Conservation (phyloP, 106 monocot species). For the Dioscorea alata region DNA sequence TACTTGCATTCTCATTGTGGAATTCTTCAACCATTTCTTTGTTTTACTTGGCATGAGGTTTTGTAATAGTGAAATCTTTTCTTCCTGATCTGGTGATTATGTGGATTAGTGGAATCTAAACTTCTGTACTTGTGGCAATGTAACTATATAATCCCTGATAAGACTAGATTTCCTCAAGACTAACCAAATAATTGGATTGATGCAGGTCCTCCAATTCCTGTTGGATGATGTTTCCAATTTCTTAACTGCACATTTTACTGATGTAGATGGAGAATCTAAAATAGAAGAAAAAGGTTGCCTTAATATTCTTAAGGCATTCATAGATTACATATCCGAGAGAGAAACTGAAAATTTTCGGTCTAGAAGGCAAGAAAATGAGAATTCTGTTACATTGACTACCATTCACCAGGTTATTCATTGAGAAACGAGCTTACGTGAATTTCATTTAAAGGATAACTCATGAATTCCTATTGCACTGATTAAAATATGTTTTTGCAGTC, state of each 20-base stretch:
- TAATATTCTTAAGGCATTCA: slow-evolving; percentile 51
- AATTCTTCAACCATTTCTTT: no score
- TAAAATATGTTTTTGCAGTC: slow-evolving; percentile 51
- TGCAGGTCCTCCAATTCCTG: slow-evolving; percentile 83
- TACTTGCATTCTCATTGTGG: no score
- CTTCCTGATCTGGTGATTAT: no score
- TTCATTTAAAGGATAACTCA: not conserved
- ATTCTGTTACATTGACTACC: slow-evolving; percentile 84
- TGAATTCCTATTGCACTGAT: not conserved
- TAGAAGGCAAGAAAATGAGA: slow-evolving; percentile 57
- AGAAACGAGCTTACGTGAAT: not conserved
- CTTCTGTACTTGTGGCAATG: no score
- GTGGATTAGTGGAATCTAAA: no score
- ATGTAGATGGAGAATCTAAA: slow-evolving; percentile 12
- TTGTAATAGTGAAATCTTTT: no score
- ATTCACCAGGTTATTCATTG: slow-evolving; percentile 79
- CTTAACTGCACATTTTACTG: slow-evolving; percentile 45
- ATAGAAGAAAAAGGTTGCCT: slow-evolving; percentile 49
- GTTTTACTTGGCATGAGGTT: no score
- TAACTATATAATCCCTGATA: no score
- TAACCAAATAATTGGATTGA: no score
- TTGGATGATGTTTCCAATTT: slow-evolving; percentile 89
- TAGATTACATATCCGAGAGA: slow-evolving; percentile 69
- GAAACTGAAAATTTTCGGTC: slow-evolving; percentile 80
- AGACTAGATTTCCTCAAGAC: no score